phyloP scores from a whole-genome alignment of 139 green algal species.

The Yamagishiella unicocca region DNA sequence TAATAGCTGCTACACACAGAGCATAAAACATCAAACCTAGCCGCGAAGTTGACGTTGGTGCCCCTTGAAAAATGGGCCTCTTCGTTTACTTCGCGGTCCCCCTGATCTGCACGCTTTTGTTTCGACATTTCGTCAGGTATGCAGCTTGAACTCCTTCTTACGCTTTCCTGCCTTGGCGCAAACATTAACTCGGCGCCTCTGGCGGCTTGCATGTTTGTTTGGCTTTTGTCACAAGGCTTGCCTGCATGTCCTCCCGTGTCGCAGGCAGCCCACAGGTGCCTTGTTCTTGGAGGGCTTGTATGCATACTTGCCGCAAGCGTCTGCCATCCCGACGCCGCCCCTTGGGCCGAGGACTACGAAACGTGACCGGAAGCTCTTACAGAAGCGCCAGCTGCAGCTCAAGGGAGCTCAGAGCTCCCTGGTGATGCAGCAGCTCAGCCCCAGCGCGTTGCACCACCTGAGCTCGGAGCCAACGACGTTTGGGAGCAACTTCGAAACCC shows the following conservation, averaged over 20 bases:
- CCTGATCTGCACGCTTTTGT: conserved; percentile 1
- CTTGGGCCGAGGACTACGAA: background rate
- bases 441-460: background rate
- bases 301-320: background rate
- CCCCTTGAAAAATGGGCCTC: conserved; percentile 33
- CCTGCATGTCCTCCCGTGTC: background rate
- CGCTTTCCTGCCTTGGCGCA: background rate
- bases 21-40: too few relatives aligned
- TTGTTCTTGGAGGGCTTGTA: conserved; percentile 28
- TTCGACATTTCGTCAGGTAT: conserved; percentile 22
- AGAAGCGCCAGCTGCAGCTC: conserved; percentile 32
- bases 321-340: conserved; percentile 5
- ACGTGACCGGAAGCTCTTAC: conserved; percentile 22
- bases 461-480: conserved; percentile 11
- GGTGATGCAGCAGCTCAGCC: conserved; percentile 20
- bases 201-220: conserved; percentile 1
- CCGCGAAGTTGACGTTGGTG: too few relatives aligned
- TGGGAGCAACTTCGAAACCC: conserved; percentile 11
- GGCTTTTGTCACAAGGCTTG: too few relatives aligned
- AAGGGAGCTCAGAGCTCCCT: conserved; percentile 6
- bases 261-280: conserved; percentile 13
- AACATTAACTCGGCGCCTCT: background rate
- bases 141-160: background rate
- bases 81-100: conserved; percentile 8
- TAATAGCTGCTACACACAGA: too few relatives aligned